Conservation (phyloP, 2,329 filamentous ascomycete genomes). For the Neurospora sp. region DNA sequence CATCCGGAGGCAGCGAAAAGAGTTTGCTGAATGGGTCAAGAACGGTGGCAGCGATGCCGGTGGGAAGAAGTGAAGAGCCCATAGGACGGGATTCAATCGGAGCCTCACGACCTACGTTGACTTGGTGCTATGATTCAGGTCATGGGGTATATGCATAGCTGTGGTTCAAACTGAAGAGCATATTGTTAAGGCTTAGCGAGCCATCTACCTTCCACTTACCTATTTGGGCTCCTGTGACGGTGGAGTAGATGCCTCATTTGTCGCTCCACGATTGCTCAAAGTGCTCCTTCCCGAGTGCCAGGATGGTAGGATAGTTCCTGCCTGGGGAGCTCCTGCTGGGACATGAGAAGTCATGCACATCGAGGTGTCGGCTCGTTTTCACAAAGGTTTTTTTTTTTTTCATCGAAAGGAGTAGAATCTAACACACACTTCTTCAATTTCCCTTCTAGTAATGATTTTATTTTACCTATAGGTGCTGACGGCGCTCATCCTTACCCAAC, state of each 20-base stretch:
- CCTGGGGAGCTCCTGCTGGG: background rate
- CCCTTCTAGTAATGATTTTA: background rate
- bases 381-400: background rate
- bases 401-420: background rate
- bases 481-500: background rate
- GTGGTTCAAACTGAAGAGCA: background rate
- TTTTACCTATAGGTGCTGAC: background rate
- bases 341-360: background rate
- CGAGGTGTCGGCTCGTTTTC: background rate
- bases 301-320: background rate
- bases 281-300: background rate
- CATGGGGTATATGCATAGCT: background rate
- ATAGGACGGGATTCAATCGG: background rate
- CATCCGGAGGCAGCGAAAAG: conserved; percentile 68
- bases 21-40: conserved; percentile 68
- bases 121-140: background rate
- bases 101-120: background rate
- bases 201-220: background rate
- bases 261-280: background rate
- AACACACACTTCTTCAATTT: background rate
- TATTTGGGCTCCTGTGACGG: background rate
- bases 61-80: background rate
- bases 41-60: conserved; percentile 5
- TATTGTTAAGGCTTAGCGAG: background rate
- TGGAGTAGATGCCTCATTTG: background rate